Evolutionary conservation across 2,329 filamentous ascomycete genomes (phyloP), one percentile per base, ranked within the genome.

Genomic region (Fusarium pseudoanthophilum): DNA sequence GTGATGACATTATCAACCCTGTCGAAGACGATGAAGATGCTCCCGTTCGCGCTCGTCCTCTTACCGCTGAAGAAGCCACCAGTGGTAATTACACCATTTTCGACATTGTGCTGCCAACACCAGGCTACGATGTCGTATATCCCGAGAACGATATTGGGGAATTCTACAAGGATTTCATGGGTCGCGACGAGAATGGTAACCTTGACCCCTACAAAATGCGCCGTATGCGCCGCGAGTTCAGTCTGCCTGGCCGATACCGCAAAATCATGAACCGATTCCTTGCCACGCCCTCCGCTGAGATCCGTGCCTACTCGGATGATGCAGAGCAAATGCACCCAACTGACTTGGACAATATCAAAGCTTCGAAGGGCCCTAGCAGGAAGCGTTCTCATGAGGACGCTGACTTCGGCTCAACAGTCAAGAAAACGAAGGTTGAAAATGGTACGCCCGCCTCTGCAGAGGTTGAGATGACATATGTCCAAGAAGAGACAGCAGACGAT

Each of bases 21-120:
- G 69, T 67, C 40, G 79, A 81, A 40, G 83, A 85, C 21, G 85
- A 85, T 13, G 84, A 85, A n/a, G 81, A 82, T 56, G 77, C 79
- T 26, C 84, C 84, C 49, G 80, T 87, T 53, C 72, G 92, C 40
- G 95, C 94, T 3, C 91, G 94, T 20, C 83, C 91, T 1, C 85
- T 99, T 20, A 92, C 91, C 5, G 89, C 89, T 9, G 91, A 92
- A n/a, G 96, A 99, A 80, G 93, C 91, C 6, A 87, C 87, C 32
- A 93, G 90, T 72, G 94, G 94, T 16, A 87, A 88, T 65, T 98
- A 92, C 82, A 90, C 87, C 42, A 92, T 99, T 76, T 94, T 93
- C 78, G 96, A 99, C 79, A 80, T 98, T 70, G 95, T 99, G 18
- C 87, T 99, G 5, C 95, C 97, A 7, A 91, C 93, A n/a, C 96